Conservation (phyloP, 2,329 filamentous ascomycete species). For the Clarireedia paspali region DNA sequence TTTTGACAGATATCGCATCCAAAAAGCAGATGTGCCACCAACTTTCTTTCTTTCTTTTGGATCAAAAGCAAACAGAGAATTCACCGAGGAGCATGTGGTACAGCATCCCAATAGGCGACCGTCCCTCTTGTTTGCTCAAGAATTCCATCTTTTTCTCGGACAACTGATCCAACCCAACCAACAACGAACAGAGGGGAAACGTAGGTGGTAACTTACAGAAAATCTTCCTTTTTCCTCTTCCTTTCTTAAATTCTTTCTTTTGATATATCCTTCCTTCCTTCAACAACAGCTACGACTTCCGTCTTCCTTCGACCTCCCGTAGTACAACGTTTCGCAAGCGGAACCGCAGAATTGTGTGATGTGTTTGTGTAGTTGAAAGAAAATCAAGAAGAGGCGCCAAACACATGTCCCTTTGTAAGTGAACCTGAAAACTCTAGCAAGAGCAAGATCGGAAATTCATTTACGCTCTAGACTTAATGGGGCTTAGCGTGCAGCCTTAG, state of each 20-base stretch:
- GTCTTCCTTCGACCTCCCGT: slow-evolving; percentile 28
- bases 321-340: slow-evolving; percentile 22
- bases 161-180: background rate
- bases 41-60: slow-evolving; percentile 3
- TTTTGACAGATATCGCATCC: slow-evolving; percentile 2
- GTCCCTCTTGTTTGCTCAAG: too few relatives aligned
- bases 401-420: background rate
- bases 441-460: background rate
- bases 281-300: slow-evolving; percentile 23
- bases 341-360: slow-evolving; percentile 18
- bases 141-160: too few relatives aligned
- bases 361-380: slow-evolving; percentile 1
- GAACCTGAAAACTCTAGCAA: background rate
- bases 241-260: slow-evolving; percentile 5
- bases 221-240: background rate
- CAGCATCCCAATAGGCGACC: too few relatives aligned
- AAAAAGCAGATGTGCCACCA: slow-evolving; percentile 17
- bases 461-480: background rate
- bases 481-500: background rate
- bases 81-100: background rate
- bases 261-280: slow-evolving; percentile 22
- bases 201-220: background rate
- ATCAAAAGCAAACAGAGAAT: background rate
- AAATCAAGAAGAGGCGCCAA: background rate
- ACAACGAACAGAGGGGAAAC: background rate